Base-by-base conservation (phyloP, 2,329 filamentous ascomycete genomes). In the Ilyonectria robusta region DNA sequence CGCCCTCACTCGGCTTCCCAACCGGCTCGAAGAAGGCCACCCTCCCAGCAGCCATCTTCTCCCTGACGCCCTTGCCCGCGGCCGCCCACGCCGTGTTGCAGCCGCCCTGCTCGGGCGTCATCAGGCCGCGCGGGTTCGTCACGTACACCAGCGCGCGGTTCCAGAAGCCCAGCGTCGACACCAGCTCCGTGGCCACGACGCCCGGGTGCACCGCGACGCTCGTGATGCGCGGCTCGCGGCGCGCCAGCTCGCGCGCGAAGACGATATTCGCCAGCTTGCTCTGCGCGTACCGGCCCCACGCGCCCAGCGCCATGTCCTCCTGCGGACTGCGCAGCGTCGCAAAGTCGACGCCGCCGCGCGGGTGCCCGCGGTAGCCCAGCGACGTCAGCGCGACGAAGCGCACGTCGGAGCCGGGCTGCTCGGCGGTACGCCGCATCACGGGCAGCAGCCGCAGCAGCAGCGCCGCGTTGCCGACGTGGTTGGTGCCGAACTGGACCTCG, bases 131-230 rank as follows among this genome's bases (percentile, higher is more conserved):
- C 6, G 67, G 62, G 29, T 76, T 74, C 7, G 74, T 72, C 29
- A 67, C 66, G 23, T 74, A 70, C 42, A 77, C 73, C 40, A 77
- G 48, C 65, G 75, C 66, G 23, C 72, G 68, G 42, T 74, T 70
- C 70, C 70, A 73, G 6, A 72, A 72, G 2, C 67, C 50, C 65
- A 78, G 51, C 17, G 67, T 63, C 5, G 68, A 72, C 21, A 75
- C 67, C 26, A 81, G 70, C 26, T 68, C 69, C 2, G 80, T 82
- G 15, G 68, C 62, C 2, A 81, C 76, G 6, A 82, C 74, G 2
- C 86, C 86, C 0, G 86, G 86, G 61, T 88, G 86, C 1, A 88
- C 71, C 0, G 83, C 81, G 10, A 87, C 79, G 23, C 81, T 80
- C 23, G 78, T 80, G 2, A 86, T 77, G 19, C 79, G 70, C 0